phyloP scores from a whole-genome alignment of 805 yeast genomes.

The Ogataea wickerhamii region DNA sequence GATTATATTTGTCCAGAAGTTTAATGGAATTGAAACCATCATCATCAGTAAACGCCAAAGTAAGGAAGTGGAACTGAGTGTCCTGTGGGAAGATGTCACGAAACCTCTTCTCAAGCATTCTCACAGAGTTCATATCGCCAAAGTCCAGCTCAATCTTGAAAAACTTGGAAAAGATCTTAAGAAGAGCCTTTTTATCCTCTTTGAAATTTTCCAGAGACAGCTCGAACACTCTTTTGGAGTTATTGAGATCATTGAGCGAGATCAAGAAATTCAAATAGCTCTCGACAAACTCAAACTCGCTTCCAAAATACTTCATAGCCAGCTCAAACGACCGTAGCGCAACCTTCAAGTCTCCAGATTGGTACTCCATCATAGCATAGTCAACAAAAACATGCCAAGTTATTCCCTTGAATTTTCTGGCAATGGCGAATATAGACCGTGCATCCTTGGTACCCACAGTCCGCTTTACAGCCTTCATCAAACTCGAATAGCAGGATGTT shows the following conservation, averaged over 20 bases:
- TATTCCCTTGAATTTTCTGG: slow-evolving; percentile 57
- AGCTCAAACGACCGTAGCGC: slow-evolving; percentile 76
- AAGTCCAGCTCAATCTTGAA: slow-evolving; percentile 64
- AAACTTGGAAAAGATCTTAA: slow-evolving; percentile 53
- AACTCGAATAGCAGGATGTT: slow-evolving; percentile 64
- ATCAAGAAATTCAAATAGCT: slow-evolving; percentile 73
- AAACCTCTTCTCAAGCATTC: slow-evolving; percentile 63
- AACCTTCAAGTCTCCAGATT: slow-evolving; percentile 59
- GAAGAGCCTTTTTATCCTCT: slow-evolving; percentile 36
- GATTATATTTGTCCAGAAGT: slow-evolving; percentile 31
- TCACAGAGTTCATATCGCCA: slow-evolving; percentile 67
- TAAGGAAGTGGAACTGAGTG: slow-evolving; percentile 29
- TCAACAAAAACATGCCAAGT: slow-evolving; percentile 79
- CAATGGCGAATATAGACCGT: slow-evolving; percentile 63
- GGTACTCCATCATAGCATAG: slow-evolving; percentile 77
- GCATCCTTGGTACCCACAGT: slow-evolving; percentile 48
- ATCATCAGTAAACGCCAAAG: slow-evolving; percentile 18
- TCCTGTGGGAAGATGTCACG: slow-evolving; percentile 63
- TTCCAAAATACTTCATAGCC: slow-evolving; percentile 56
- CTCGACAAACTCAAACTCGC: slow-evolving; percentile 58
- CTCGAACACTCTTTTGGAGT: slow-evolving; percentile 81
- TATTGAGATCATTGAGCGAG: slow-evolving; percentile 58
- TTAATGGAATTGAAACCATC: slow-evolving; percentile 31
- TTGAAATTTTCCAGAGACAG: slow-evolving; percentile 58
- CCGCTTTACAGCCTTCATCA: slow-evolving; percentile 71